phyloP scores from a whole-genome alignment of 2,329 filamentous ascomycete species.

The Hymenoscyphus fructigenus region DNA sequence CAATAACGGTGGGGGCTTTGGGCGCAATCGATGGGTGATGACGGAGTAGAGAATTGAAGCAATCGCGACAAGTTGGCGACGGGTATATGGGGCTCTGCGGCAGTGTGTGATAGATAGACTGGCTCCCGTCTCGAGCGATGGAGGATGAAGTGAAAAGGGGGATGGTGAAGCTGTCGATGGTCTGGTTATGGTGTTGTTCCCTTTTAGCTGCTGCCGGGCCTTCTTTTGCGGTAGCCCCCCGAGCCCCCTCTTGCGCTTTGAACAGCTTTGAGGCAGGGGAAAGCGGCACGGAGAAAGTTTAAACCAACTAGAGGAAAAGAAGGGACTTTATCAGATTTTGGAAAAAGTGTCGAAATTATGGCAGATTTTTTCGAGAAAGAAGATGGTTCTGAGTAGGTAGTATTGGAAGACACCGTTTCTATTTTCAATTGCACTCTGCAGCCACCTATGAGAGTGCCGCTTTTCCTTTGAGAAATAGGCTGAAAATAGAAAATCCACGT shows the following conservation, averaged over 20 bases:
- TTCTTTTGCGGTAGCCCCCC: not conserved
- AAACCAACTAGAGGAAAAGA: not conserved
- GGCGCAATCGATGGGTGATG: not conserved
- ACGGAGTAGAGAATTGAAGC: not conserved
- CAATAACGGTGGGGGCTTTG: constrained; percentile 1
- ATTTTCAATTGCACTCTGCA: not conserved
- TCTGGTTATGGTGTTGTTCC: not conserved
- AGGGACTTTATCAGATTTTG: not conserved
- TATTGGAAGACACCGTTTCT: not conserved
- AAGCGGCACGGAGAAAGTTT: not conserved
- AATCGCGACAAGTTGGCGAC: not conserved
- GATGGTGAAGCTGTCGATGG: not conserved
- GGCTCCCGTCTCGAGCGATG: not conserved
- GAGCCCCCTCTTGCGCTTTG: not conserved
- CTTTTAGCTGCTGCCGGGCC: not conserved
- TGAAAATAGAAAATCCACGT: too few relatives aligned
- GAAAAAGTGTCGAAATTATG: not conserved
- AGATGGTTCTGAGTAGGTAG: not conserved
- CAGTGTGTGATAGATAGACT: not conserved
- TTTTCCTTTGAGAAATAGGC: too few relatives aligned
- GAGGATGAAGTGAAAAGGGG: not conserved
- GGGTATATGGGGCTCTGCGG: not conserved
- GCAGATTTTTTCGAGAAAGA: not conserved
- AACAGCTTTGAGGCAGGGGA: not conserved
- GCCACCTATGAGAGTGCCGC: not conserved